Evolutionary conservation across 2,329 filamentous ascomycete genomes (phyloP).

Genomic region (Verticillium albo-atrum): DNA sequence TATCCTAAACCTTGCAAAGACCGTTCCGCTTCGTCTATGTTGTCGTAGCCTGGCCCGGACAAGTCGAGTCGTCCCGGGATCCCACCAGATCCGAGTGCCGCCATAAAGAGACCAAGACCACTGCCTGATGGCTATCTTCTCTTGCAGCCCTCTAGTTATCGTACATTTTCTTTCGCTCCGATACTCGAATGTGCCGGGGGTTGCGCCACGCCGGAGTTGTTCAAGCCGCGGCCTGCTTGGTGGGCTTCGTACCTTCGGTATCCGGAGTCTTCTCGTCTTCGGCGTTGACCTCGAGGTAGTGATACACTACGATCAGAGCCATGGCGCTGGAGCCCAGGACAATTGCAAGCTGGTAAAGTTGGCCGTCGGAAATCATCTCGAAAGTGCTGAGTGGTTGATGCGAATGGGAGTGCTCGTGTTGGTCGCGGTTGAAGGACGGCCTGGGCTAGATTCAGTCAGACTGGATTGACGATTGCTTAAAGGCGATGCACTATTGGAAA

Average conservation of each 20-base stretch:
- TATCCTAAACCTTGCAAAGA: no score
- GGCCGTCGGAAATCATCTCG: conserved; percentile 90
- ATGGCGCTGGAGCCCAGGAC: conserved; percentile 87
- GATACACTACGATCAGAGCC: conserved; percentile 90
- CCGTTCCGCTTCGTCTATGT: no score
- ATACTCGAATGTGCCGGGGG: background rate
- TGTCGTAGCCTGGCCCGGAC: no score
- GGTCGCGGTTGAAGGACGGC: background rate
- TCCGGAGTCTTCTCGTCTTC: conserved; percentile 22
- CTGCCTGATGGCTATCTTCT: no score
- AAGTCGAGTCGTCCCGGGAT: no score
- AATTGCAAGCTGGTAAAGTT: conserved; percentile 87
- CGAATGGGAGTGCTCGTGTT: background rate
- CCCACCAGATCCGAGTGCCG: no score
- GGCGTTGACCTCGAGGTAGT: conserved; percentile 95
- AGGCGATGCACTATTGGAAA: background rate
- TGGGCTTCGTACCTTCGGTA: background rate
- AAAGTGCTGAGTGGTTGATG: conserved; percentile 2
- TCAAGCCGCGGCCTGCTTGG: background rate
- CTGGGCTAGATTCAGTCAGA: background rate
- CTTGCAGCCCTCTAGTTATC: background rate
- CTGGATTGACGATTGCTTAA: background rate
- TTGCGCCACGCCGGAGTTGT: background rate
- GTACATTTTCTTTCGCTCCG: background rate
- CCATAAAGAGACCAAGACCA: no score